Base-by-base conservation (phyloP, 2,329 filamentous ascomycete species). In the Fusarium sp. region DNA sequence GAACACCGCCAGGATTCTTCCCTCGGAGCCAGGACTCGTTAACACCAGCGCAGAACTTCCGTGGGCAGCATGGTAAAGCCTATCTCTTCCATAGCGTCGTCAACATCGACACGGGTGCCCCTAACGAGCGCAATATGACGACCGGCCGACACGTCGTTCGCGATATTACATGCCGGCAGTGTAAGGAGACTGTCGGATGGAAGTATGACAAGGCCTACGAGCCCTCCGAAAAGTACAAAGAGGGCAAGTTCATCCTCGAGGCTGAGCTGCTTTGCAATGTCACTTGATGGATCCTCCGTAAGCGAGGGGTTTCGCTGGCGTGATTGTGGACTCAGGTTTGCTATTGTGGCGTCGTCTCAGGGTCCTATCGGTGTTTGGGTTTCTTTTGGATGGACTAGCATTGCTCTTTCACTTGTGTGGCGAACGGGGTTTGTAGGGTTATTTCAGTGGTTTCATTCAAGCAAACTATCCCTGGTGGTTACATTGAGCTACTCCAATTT, bases 161-260 rank as follows among this genome's bases (percentile, higher is more conserved):
- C 67, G 96, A 99, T 82, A 98, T 99, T 78, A 87, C 87, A 67
- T 99, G 96, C 86, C 90, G 93, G 67, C 94, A 97, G 83, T 99
- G 96, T 89, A 93, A 93, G 81, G 93, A 95, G 82, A 93, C 92
- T 33, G 96, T 99, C 62, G 96, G 96, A 38, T 99, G 96, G 96
- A 98, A 98, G 83, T 99, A 99, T 82, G 96, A 99, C 84, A 98
- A 97, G 85, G 96, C 96, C 1, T 98, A 93, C 82, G 96, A 99
- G 85, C 84, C 87, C 36, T 92, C 89, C 73, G 96, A 99, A 88
- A 98, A 98, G 85, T 99, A 99, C 85, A 99, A 99, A 87, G 96
- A 99, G 87, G 95, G 95, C 64, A 99, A 98, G 85, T 98, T 93
- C 82, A 99, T 99, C 69, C 88, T 99, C 66, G 96, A 98, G 86